A percentile compares a stretch with the other conserved stretches of the same genome.
These are phyloP conservation scores for Cucurbita pepo DNA, from an alignment of 306 rosid genomes.

Conservation along the genomic window DNA sequence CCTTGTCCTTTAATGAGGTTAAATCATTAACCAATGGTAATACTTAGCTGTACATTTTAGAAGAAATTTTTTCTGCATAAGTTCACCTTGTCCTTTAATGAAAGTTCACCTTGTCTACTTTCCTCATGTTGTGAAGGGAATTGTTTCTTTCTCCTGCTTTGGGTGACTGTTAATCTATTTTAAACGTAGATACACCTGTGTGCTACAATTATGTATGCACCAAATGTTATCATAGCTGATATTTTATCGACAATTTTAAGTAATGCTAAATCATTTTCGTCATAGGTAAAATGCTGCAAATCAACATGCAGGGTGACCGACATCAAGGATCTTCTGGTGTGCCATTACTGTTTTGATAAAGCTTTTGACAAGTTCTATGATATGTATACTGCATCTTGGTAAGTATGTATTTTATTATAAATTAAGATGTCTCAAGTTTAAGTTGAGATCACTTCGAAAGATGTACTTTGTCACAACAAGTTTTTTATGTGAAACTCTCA, in stretches of 20 bases:
- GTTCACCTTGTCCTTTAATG: too few species aligned
- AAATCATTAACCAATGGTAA: not conserved
- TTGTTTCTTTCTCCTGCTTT: too few species aligned
- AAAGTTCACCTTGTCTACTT: too few species aligned
- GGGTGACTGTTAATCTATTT: too few species aligned
- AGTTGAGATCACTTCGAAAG: not conserved
- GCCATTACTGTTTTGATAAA: slow-evolving; percentile 69
- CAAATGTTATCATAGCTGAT: too few species aligned
- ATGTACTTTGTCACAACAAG: not conserved
- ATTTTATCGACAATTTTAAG: too few species aligned
- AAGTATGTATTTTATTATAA: not conserved
- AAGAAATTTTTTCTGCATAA: not conserved
- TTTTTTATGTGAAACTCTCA: not conserved
- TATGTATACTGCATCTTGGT: slow-evolving; percentile 82
- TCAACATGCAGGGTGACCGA: slow-evolving; percentile 67
- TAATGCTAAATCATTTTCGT: slow-evolving; percentile 7
- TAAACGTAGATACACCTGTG: too few species aligned
- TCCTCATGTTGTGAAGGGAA: too few species aligned
- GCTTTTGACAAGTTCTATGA: slow-evolving; percentile 85
- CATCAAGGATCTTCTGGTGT: slow-evolving; percentile 61
- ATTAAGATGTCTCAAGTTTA: not conserved
- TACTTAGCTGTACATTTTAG: not conserved
- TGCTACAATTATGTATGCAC: too few species aligned
- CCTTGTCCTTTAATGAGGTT: not conserved
- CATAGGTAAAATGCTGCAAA: slow-evolving; percentile 79